Percentiles rank a stretch among this genome's conserved stretches.
Evolutionary conservation across 495 filamentous ascomycete genomes (phyloP).

Genomic region (Polyplosphaeria fusca): DNA sequence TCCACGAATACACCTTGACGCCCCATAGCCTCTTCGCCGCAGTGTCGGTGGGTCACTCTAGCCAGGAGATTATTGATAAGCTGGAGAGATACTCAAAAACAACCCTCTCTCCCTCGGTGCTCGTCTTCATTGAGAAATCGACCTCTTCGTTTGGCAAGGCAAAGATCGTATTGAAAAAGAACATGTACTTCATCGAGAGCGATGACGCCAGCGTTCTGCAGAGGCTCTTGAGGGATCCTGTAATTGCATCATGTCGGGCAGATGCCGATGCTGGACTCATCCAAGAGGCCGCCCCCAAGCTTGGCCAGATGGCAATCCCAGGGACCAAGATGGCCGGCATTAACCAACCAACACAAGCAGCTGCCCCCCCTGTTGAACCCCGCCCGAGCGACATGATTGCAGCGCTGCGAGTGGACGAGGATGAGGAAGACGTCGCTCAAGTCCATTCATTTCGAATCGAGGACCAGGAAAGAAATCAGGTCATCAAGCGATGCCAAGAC

Average conservation of each 20-base stretch:
- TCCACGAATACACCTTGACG: slow-evolving; percentile 92
- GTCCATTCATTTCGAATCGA: slow-evolving; percentile 95
- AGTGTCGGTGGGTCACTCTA: slow-evolving; percentile 82
- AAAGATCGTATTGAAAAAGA: slow-evolving; percentile 90
- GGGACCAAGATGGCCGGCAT: slow-evolving; percentile 90
- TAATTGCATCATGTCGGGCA: slow-evolving; percentile 62
- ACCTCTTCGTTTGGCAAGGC: slow-evolving; percentile 93
- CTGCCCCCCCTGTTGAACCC: slow-evolving; percentile 35
- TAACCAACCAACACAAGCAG: slow-evolving; percentile 54
- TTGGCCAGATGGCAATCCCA: slow-evolving; percentile 88
- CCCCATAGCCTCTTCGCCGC: slow-evolving; percentile 92
- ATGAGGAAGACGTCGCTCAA: slow-evolving; percentile 83
- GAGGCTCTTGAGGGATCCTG: slow-evolving; percentile 69
- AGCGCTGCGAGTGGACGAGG: slow-evolving; percentile 68
- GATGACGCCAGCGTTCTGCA: slow-evolving; percentile 81
- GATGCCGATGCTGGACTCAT: slow-evolving; percentile 69
- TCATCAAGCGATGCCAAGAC: slow-evolving; percentile 85
- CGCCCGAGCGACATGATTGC: slow-evolving; percentile 55
- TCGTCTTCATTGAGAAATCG: slow-evolving; percentile 73
- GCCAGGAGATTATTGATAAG: slow-evolving; percentile 83
- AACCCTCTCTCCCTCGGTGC: slow-evolving; percentile 72
- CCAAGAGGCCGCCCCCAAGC: slow-evolving; percentile 75
- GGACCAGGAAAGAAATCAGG: slow-evolving; percentile 70
- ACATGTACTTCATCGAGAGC: slow-evolving; percentile 90
- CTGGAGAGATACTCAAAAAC: slow-evolving; percentile 87